Percentiles rank a stretch among this genome's conserved stretches.
Evolutionary conservation across 495 filamentous ascomycete genomes (phyloP).

Genomic region (Apodospora peruviana): DNA sequence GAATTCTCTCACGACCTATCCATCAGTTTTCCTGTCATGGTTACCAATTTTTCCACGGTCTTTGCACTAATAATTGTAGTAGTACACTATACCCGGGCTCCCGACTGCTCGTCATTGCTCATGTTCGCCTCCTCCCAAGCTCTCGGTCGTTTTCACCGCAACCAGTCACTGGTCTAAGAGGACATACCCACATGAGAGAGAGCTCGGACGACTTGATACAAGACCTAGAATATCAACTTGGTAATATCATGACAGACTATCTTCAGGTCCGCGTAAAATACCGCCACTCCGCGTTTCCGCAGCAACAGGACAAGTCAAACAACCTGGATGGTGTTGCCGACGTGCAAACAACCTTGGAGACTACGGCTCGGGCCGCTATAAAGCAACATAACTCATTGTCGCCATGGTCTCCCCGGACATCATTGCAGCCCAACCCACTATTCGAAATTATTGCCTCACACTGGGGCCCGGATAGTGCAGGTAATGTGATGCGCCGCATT

Average conservation of each 20-base stretch:
- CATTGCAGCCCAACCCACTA: conserved; percentile 28
- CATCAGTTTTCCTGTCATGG: background rate
- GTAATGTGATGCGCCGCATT: conserved; percentile 32
- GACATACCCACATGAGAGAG: conserved; percentile 19
- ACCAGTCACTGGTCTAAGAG: background rate
- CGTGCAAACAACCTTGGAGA: conserved; percentile 36
- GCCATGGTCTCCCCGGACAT: conserved; percentile 31
- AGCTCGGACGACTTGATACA: conserved; percentile 45
- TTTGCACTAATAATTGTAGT: background rate
- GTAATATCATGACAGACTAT: conserved; percentile 33
- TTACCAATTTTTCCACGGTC: too few species aligned
- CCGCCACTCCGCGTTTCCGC: conserved; percentile 43
- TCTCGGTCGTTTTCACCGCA: background rate
- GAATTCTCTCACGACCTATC: background rate
- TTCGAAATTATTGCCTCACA: conserved; percentile 39
- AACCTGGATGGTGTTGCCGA: conserved; percentile 12
- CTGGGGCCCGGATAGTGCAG: conserved; percentile 33
- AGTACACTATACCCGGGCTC: conserved; percentile 33
- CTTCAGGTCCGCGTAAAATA: conserved; percentile 43
- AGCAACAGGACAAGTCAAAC: background rate
- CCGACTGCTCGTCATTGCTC: conserved; percentile 33
- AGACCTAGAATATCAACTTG: conserved; percentile 44
- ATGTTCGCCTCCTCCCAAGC: conserved; percentile 20
- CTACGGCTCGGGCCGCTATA: conserved; percentile 36
- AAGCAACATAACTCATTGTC: conserved; percentile 32